Conservation (phyloP, 164 flowering plant genomes). For the Santalum album region DNA sequence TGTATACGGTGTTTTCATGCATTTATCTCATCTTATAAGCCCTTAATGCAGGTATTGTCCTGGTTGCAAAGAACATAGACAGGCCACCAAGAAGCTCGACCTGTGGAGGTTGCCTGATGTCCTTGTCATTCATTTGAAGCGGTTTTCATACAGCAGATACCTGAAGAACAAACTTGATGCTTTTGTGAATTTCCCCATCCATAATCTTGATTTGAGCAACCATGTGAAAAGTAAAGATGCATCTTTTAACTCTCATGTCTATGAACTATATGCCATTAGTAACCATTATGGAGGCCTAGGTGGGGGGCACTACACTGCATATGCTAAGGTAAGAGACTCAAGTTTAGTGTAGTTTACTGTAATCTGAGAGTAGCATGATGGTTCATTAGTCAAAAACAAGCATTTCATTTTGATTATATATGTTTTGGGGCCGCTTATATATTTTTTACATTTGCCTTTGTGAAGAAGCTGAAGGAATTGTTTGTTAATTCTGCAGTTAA, state of each 20-base stretch:
- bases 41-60: conserved; percentile 79
- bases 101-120: conserved; percentile 94
- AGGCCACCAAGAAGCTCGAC: conserved; percentile 89
- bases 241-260: conserved; percentile 33
- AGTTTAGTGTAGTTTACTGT: background rate
- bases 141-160: conserved; percentile 83
- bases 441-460: too few species aligned
- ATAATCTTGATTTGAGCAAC: conserved; percentile 71
- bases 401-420: too few species aligned
- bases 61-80: conserved; percentile 84
- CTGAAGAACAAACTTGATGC: conserved; percentile 87
- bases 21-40: background rate
- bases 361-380: background rate
- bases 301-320: conserved; percentile 95
- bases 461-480: background rate
- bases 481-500: conserved; percentile 40
- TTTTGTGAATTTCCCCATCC: conserved; percentile 76
- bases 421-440: too few species aligned
- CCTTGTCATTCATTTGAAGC: conserved; percentile 84
- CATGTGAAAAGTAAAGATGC: conserved; percentile 51
- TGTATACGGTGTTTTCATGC: background rate
- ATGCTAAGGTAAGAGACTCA: conserved; percentile 59
- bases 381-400: too few species aligned
- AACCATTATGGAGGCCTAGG: conserved; percentile 98
- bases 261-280: conserved; percentile 89